Evolutionary conservation across 2,329 filamentous ascomycete genomes (phyloP), one percentile per base, ranked within the genome.

Genomic region (Pseudogymnoascus sp.): DNA sequence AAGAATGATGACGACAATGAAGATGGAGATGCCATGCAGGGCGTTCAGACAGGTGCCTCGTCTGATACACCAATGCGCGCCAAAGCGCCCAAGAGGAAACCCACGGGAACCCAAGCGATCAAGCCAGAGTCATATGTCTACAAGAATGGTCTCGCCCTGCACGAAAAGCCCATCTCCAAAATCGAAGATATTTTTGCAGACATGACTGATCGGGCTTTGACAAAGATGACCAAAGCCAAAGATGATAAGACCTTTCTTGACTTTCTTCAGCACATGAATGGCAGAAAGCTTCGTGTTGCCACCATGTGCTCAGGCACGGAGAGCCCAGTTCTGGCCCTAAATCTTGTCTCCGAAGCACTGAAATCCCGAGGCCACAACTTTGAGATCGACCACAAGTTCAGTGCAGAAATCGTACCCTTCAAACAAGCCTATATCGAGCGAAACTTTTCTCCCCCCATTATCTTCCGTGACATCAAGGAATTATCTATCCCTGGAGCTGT

Each of bases 281-380:
- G 69, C 2, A 69, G 75, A 5, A 69, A 75, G 4, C 67, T 88
- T 27, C 74, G 79, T 7, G 76, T 92, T 27, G 88, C 81, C 0
- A 93, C 89, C 0, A 84, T 92, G 77, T 92, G 88, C 70, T 92
- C 88, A 1, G 89, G 89, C 0, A 92, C 89, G 0, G 89, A 93
- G 67, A 84, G 85, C 4, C 89, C 89, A 0, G 74, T 93, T 1
- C 76, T 92, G 1, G 86, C 86, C 0, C 70, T 91, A 12, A 75
- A 83, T 12, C 76, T 86, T 71, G 73, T 90, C 52, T 72, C 74
- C 39, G 75, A 81, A 13, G 74, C 58, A 0, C 58, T 59, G 5
- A 59, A 40, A 59, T 9, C 33, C 15, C 58, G 70, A 18, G 64
- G 70, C 1, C 65, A 65, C 5, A 69, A 72, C 9, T 73, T 86